Evolutionary conservation across 371 early-diverging fungal genomes (phyloP).

Genomic region (Smittium mucronatum): DNA sequence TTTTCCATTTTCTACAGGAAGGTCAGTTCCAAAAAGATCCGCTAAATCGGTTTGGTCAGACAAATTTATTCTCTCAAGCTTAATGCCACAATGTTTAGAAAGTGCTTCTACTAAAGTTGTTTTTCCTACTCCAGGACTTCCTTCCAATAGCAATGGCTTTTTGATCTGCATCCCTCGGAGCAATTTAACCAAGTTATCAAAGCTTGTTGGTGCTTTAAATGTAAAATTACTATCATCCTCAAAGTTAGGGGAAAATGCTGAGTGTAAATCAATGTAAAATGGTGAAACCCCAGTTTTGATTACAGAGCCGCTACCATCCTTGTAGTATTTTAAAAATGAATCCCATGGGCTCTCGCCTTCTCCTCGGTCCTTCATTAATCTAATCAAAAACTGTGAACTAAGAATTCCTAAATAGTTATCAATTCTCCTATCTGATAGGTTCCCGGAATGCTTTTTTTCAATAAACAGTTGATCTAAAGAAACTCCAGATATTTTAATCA

Average conservation of each 20-base stretch:
- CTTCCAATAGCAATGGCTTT: constrained; percentile 95
- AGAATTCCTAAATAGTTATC: neutral
- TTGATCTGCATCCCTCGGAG: constrained; percentile 86
- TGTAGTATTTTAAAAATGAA: neutral
- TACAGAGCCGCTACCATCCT: neutral
- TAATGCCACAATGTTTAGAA: constrained; percentile 67
- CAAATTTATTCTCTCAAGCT: constrained; percentile 92
- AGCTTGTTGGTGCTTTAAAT: constrained; percentile 79
- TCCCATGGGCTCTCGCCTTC: neutral
- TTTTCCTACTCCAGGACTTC: constrained; percentile 96
- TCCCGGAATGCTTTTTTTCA: neutral
- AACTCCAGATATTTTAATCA: neutral
- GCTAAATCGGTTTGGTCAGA: constrained; percentile 98
- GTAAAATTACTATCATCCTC: constrained; percentile 46
- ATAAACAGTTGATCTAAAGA: neutral
- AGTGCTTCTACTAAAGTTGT: constrained; percentile 85
- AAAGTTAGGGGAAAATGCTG: neutral
- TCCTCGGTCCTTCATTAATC: neutral
- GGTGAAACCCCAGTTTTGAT: constrained; percentile 40
- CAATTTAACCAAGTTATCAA: constrained; percentile 77
- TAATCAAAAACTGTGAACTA: neutral
- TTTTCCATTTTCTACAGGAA: constrained; percentile 81
- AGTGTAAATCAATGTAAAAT: constrained; percentile 42
- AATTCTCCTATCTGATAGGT: neutral
- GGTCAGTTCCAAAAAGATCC: constrained; percentile 97